Conservation (phyloP, 2,329 filamentous ascomycete genomes). For the Sporothrix humicola region DNA sequence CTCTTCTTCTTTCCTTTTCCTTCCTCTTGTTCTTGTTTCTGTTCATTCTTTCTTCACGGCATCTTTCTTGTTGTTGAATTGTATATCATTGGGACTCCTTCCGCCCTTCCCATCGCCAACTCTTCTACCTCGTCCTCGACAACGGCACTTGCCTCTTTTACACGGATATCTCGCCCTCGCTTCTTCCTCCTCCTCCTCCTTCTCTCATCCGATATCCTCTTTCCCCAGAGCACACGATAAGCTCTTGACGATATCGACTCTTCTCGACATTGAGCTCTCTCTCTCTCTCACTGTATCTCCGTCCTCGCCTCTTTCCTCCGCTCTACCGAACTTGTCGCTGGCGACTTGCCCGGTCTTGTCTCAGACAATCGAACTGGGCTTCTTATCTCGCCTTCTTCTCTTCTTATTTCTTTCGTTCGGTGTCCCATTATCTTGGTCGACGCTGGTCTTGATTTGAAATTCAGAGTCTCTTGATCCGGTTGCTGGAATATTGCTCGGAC, state of each 20-base stretch:
- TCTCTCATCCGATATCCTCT: not conserved
- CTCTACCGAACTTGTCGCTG: slow-evolving; percentile 32
- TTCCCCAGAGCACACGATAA: slow-evolving; percentile 1
- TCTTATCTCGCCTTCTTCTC: not conserved
- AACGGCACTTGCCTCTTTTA: slow-evolving; percentile 10
- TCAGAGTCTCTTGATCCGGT: slow-evolving; percentile 38
- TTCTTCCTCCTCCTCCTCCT: not conserved
- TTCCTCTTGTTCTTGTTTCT: not conserved
- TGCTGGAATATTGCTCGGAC: slow-evolving; percentile 46
- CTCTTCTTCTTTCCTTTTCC: slow-evolving; percentile 14
- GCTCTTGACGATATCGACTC: slow-evolving; percentile 4
- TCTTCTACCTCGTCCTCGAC: slow-evolving; percentile 9
- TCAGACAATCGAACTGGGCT: slow-evolving; percentile 39
- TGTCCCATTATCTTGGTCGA: slow-evolving; percentile 27
- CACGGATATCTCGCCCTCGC: slow-evolving; percentile 9
- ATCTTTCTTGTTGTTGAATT: not conserved
- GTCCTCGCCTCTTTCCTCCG: not conserved
- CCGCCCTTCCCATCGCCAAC: not conserved
- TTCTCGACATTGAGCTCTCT: not conserved
- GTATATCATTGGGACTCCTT: slow-evolving; percentile 1
- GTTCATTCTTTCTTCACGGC: slow-evolving; percentile 15
- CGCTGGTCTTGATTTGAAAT: slow-evolving; percentile 4
- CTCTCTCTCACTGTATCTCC: not conserved
- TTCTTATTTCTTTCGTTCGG: not conserved
- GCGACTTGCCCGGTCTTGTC: slow-evolving; percentile 40